A percentile compares a stretch with the other conserved stretches of the same genome.
Conservation (phyloP, 148 eudicot species). For the Camellia sinensis region DNA sequence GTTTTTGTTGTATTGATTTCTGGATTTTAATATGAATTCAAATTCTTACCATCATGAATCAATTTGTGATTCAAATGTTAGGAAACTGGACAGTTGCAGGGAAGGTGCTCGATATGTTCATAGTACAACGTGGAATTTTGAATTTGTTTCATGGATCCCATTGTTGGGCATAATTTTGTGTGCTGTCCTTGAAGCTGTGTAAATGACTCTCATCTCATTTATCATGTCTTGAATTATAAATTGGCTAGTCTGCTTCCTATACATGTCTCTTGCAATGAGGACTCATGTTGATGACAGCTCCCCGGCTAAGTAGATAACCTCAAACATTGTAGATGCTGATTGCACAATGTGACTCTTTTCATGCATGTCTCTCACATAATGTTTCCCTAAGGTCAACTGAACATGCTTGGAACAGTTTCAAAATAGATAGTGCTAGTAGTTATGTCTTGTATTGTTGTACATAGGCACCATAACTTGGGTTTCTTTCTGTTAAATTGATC, state of each 20-base stretch:
- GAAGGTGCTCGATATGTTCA: not conserved
- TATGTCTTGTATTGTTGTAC: not conserved
- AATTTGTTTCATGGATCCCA: not conserved
- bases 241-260: conserved; percentile 8
- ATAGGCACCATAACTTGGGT: not conserved
- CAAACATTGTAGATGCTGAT: not conserved
- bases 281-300: not conserved
- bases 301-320: not conserved
- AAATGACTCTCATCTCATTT: conserved; percentile 7
- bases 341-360: not conserved
- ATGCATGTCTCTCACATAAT: not conserved
- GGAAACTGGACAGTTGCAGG: not conserved
- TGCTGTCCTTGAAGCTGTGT: not conserved
- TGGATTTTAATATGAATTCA: not conserved
- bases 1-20: not conserved
- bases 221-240: not conserved
- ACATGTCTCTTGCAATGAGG: not conserved
- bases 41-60: not conserved
- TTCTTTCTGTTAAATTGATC: not conserved
- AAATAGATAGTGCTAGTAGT: not conserved
- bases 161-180: not conserved
- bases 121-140: not conserved
- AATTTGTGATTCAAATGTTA: not conserved
- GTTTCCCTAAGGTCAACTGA: conserved; percentile 1
- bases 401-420: conserved; percentile 4